phyloP scores from a whole-genome alignment of 2,329 filamentous ascomycete genomes.

The Pseudopyrenochaeta lycopersici region DNA sequence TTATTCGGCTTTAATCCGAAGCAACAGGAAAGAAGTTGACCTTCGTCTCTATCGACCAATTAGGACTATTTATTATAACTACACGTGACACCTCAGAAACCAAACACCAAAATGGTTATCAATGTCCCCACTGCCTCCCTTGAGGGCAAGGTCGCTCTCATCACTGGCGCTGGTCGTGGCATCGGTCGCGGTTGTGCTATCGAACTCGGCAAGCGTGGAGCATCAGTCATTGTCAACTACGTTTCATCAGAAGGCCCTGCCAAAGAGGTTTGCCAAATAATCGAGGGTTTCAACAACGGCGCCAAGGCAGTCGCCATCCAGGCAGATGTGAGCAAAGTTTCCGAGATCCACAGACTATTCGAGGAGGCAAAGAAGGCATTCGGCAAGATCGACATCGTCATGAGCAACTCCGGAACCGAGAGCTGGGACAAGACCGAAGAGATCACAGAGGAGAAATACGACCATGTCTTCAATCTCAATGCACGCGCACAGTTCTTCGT shows the following conservation, averaged over 20 bases:
- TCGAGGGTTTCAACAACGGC: constrained; percentile 57
- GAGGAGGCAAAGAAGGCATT: constrained; percentile 54
- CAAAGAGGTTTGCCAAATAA: constrained; percentile 58
- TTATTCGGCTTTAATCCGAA: not conserved
- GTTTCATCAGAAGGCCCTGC: constrained; percentile 62
- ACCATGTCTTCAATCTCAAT: constrained; percentile 75
- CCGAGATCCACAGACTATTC: constrained; percentile 68
- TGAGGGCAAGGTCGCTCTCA: constrained; percentile 64
- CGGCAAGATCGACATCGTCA: constrained; percentile 57
- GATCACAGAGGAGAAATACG: constrained; percentile 74
- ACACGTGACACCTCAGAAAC: constrained; percentile 21
- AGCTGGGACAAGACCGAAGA: constrained; percentile 74
- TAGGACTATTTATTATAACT: constrained; percentile 17
- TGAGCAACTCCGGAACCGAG: constrained; percentile 68
- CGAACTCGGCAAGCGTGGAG: constrained; percentile 72
- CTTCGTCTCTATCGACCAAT: constrained; percentile 4
- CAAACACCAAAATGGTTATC: constrained; percentile 48
- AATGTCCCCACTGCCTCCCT: constrained; percentile 59
- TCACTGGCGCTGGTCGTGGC: constrained; percentile 71
- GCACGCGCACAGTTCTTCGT: constrained; percentile 79
- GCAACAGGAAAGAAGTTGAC: constrained; percentile 1
- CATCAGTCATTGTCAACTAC: constrained; percentile 72
- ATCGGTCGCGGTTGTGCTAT: constrained; percentile 73
- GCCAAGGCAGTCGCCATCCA: constrained; percentile 66
- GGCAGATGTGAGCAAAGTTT: constrained; percentile 63